Percentiles rank a stretch among this genome's conserved stretches.
Conservation (phyloP, 805 yeast genomes). For the Zygotorulaspora sp. region DNA sequence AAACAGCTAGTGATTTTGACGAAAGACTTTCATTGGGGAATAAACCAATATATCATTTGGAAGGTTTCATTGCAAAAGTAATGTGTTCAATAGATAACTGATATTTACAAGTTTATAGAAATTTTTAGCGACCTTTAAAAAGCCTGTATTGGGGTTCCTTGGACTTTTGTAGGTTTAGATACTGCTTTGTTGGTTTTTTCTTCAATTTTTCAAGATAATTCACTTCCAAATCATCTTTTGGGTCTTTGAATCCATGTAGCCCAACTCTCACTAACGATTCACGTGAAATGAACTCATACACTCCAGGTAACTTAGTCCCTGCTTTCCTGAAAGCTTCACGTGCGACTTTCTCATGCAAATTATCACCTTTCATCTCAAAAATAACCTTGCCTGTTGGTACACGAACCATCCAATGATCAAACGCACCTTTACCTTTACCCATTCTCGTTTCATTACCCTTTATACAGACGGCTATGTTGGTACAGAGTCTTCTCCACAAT, state of each 20-base stretch:
- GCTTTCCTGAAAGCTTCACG: slow-evolving; percentile 88
- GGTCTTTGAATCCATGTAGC: slow-evolving; percentile 47
- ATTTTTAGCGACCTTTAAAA: slow-evolving; percentile 55
- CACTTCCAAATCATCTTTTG: slow-evolving; percentile 37
- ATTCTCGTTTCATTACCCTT: slow-evolving; percentile 99
- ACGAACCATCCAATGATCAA: slow-evolving; percentile 95
- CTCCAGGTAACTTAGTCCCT: slow-evolving; percentile 86
- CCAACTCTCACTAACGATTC: slow-evolving; percentile 70
- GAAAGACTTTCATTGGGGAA: slow-evolving; percentile 82
- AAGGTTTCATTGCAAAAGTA: slow-evolving; percentile 84
- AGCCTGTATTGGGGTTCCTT: slow-evolving; percentile 49
- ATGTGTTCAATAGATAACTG: slow-evolving; percentile 74
- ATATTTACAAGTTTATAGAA: slow-evolving; percentile 1
- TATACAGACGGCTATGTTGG: slow-evolving; percentile 85
- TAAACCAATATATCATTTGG: slow-evolving; percentile 89
- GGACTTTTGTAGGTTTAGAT: slow-evolving; percentile 50
- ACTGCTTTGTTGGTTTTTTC: slow-evolving; percentile 61
- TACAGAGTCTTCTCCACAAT: slow-evolving; percentile 73
- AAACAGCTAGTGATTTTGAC: slow-evolving; percentile 64
- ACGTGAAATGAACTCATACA: slow-evolving; percentile 73
- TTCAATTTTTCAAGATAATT: slow-evolving; percentile 54
- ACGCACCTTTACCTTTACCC: slow-evolving; percentile 99
- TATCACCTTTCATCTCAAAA: slow-evolving; percentile 73
- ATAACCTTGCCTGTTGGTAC: slow-evolving; percentile 93
- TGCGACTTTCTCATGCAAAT: slow-evolving; percentile 83